A percentile compares a stretch with the other conserved stretches of the same genome.
phyloP scores from a whole-genome alignment of 2,329 filamentous ascomycete species.

The Fusarium gaditjirri region DNA sequence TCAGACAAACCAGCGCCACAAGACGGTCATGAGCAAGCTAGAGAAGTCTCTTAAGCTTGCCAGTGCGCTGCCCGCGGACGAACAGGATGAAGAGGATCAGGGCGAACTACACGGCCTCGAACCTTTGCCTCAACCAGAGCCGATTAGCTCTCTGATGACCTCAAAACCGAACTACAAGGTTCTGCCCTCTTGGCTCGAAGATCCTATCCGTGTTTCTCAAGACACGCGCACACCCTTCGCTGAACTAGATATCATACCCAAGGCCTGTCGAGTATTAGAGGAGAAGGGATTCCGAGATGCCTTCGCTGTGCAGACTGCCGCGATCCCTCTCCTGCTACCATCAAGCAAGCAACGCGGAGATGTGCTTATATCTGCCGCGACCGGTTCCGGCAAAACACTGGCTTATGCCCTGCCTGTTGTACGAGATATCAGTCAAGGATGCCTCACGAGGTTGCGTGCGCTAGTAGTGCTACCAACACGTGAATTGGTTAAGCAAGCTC shows the following conservation, averaged over 20 bases:
- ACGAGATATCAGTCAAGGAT: slow-evolving; percentile 74
- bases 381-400: slow-evolving; percentile 94
- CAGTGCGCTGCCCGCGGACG: slow-evolving; percentile 52
- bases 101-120: slow-evolving; percentile 75
- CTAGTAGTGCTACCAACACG: slow-evolving; percentile 90
- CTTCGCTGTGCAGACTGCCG: slow-evolving; percentile 57
- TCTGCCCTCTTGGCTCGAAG: slow-evolving; percentile 82
- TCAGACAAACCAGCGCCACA: slow-evolving; percentile 55
- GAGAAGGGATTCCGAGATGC: slow-evolving; percentile 62
- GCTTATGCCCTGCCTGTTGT: slow-evolving; percentile 91
- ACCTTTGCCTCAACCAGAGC: slow-evolving; percentile 82
- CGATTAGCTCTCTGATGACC: slow-evolving; percentile 61
- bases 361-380: slow-evolving; percentile 89
- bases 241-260: slow-evolving; percentile 69
- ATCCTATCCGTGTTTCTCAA: slow-evolving; percentile 75
- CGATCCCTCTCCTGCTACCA: slow-evolving; percentile 82
- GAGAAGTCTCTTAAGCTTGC: slow-evolving; percentile 64
- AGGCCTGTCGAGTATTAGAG: slow-evolving; percentile 70
- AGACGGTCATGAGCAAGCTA: slow-evolving; percentile 64
- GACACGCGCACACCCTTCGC: slow-evolving; percentile 70
- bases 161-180: slow-evolving; percentile 78
- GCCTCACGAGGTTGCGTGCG: slow-evolving; percentile 75
- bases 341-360: slow-evolving; percentile 75
- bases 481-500: slow-evolving; percentile 88
- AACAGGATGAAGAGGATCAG: slow-evolving; percentile 48